Base-by-base conservation (phyloP, 345 rosid genomes). In the Erucastrum elatum region DNA sequence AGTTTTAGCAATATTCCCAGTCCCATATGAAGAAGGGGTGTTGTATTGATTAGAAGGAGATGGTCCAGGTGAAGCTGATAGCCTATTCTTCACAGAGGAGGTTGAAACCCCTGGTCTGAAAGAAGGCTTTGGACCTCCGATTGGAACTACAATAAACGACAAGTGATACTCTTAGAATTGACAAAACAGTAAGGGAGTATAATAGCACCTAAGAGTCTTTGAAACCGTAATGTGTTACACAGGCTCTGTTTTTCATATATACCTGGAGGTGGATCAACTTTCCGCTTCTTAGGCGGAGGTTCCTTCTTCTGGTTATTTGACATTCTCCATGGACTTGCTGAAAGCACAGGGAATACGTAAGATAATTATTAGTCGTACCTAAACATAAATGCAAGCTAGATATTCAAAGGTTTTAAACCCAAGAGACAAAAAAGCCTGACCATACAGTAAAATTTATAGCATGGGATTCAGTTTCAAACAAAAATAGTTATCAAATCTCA, bases 261-360 rank as follows among this genome's bases (percentile, higher is more conserved):
- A 93, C 99, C 98, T 86, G 79, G 88, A 59, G 88, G 85, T 73
- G 94, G 87, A 58, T 93, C 98, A 71, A 89, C 86, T 86, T 88
- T 95, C 75, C 84, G 92, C 86, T 91, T 93, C 81, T 93, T 95
- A 72, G 75, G 78, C 27, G 93, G 93, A 11, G 86, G 87, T 78
- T 93, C 97, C 82, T 88, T 94, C 90, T 86, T 94, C 75, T 78
- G 84, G 72, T 87, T 87, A 82, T 81, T 88, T 29, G 75, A 62
- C 71, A 67, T 78, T 83, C 86, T 91, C 96, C 97, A 86, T 6
- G 94, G 84, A 84, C 84, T 93, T 65, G 82, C 99, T 95, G 88
- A 68, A 86, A 81, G 79, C 53, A 79, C 60, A 72, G 75, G 67
- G 64, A 15, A 51, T 37, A 63, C 55, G 72, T 77, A 41, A 83